Conservation (phyloP, 108 stramenopile genomes). For the Aurantiochytrium sp. region DNA sequence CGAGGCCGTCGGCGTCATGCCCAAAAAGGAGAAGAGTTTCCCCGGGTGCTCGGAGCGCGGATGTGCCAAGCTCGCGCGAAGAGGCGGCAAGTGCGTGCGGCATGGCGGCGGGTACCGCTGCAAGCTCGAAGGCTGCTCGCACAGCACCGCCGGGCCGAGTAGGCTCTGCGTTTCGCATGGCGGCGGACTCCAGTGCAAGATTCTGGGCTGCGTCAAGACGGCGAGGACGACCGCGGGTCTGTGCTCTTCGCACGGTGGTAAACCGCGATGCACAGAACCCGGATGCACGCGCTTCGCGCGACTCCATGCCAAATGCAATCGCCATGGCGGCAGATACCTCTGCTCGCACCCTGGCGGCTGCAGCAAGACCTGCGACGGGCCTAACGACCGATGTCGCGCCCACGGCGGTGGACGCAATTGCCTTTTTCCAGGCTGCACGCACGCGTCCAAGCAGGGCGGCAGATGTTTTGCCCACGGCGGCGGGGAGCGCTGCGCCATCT, state of each 20-base stretch:
- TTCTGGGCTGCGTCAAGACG: constrained; percentile 77
- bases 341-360: constrained; percentile 66
- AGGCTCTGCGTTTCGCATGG: constrained; percentile 89
- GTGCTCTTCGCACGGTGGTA: constrained; percentile 47
- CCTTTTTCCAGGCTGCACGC: background rate
- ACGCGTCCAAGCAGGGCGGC: background rate
- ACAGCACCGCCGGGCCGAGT: constrained; percentile 90
- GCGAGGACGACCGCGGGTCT: constrained; percentile 44
- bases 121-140: constrained; percentile 71
- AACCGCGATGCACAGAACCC: constrained; percentile 66
- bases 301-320: background rate
- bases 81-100: constrained; percentile 68
- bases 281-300: constrained; percentile 75
- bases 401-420: constrained; percentile 93
- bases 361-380: constrained; percentile 77
- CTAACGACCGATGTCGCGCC: constrained; percentile 77
- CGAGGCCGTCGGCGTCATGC: too few species aligned
- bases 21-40: background rate
- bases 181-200: constrained; percentile 81
- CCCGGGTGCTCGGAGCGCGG: too few species aligned
- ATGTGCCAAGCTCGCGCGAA: too few species aligned
- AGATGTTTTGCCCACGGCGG: background rate
- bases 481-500: constrained; percentile 36
- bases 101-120: constrained; percentile 93
- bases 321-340: constrained; percentile 16